Conservation (phyloP, 2,329 filamentous ascomycete genomes). For the Geosmithia flava region DNA sequence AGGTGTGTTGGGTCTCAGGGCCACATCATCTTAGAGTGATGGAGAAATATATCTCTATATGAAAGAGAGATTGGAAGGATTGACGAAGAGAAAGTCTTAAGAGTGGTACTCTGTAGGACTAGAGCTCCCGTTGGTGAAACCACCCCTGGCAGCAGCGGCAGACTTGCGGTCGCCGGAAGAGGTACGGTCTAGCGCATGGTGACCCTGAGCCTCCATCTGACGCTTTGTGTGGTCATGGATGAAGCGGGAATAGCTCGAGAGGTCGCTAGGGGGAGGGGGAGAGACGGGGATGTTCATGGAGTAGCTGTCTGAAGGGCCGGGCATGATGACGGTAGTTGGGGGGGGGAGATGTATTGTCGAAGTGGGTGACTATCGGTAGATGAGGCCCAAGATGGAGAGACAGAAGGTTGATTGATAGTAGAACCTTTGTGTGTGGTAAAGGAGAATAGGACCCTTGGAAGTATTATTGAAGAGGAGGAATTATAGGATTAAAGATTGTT, state of each 20-base stretch:
- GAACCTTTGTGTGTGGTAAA: too few species aligned
- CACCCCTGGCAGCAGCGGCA: constrained; percentile 5
- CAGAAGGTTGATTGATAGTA: too few species aligned
- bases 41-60: too few species aligned
- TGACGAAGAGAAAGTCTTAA: not conserved
- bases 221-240: constrained; percentile 56
- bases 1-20: too few species aligned
- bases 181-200: constrained; percentile 6
- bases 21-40: too few species aligned
- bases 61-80: too few species aligned
- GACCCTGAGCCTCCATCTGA: constrained; percentile 46
- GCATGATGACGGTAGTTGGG: constrained; percentile 16
- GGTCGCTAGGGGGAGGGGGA: constrained; percentile 28
- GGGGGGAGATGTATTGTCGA: not conserved
- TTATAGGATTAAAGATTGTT: too few species aligned
- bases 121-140: constrained; percentile 17
- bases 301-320: constrained; percentile 25
- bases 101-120: constrained; percentile 7
- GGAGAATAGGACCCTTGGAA: too few species aligned
- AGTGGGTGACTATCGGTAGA: too few species aligned
- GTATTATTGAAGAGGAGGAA: too few species aligned
- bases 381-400: too few species aligned
- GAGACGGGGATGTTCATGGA: constrained; percentile 21
- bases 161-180: constrained; percentile 6
- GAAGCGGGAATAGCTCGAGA: constrained; percentile 43